Evolutionary conservation across 495 filamentous ascomycete species (phyloP), one percentile per base, ranked within the genome.

Genomic region (Daldinia vernicosa): DNA sequence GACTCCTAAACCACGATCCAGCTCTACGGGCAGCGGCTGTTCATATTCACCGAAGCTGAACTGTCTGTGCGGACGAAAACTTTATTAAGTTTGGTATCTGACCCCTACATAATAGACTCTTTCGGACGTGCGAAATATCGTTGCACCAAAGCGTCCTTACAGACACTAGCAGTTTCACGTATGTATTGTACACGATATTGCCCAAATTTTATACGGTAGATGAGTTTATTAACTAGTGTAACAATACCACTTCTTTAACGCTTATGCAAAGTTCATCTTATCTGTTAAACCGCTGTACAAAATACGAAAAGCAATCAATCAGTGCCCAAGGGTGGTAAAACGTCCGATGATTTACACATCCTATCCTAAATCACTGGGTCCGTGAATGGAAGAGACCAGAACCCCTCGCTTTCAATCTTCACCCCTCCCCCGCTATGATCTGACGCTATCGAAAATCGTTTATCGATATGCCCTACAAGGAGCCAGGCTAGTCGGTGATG

Each of bases 381-480:
- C 37, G 30, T 17, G 12, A 15, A 12, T 32, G 28, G 11, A 28
- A 51, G 27, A 47, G 63, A 43, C 59, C 45, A 60, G 22, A 52
- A 51, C 57, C 40, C 27, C 32, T 60, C 43, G 15, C 27, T 54
- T 55, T 45, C 59, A 60, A 43, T 45, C 39, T 33, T 60, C 54
- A 47, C 70, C 70, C 66, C 66, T 69, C 70, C 70, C 70, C 70
- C 70, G 62, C 70, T 60, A 60, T 69, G 66, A 73, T 73, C 62
- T 73, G 70, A 73, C 62, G 37, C 66, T 63, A 59, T 69, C 55
- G 26, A 27, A 26, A 28, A 53, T 53, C 53, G 19, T 58, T 73
- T 73, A 73, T 73, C 70, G 70, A 73, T 73, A 73, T 66, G 70
- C 70, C 70, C 66, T 73, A 73, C 70, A 55, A 56, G 65, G 60